Conservation (phyloP, 306 rosid species). For the Potentilla sterilis region DNA sequence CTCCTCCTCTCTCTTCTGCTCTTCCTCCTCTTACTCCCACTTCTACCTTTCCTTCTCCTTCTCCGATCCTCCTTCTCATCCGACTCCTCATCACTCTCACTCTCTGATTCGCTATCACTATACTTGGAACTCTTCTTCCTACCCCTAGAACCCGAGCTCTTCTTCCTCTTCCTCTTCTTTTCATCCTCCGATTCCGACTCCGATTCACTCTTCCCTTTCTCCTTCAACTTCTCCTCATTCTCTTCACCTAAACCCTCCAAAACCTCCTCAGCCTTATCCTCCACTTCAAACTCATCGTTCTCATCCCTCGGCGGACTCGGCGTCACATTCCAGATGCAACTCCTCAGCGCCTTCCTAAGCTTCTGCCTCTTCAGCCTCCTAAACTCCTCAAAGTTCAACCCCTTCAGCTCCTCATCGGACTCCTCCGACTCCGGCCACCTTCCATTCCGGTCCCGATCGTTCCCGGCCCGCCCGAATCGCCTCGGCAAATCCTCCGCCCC, state of each 20-base stretch:
- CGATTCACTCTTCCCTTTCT: conserved; percentile 24
- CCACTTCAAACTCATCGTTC: conserved; percentile 48
- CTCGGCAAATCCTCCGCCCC: conserved; percentile 45
- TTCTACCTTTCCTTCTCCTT: conserved; percentile 39
- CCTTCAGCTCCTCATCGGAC: conserved; percentile 82
- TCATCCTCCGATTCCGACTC: conserved; percentile 45
- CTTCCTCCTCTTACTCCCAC: conserved; percentile 19
- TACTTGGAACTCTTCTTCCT: conserved; percentile 35
- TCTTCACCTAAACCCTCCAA: conserved; percentile 26
- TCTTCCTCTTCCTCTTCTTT: conserved; percentile 33
- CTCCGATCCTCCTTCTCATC: conserved; percentile 41
- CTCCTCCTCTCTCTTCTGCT: conserved; percentile 23
- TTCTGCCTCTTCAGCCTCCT: conserved; percentile 82
- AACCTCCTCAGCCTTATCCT: conserved; percentile 50
- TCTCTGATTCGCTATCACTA: conserved; percentile 41
- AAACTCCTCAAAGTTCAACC: conserved; percentile 63
- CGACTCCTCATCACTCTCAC: conserved; percentile 41
- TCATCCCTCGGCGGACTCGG: conserved; percentile 84
- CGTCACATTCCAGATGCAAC: conserved; percentile 76
- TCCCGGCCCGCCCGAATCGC: conserved; percentile 56
- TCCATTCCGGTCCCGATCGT: conserved; percentile 45
- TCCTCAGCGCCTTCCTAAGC: conserved; percentile 63
- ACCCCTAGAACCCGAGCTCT: conserved; percentile 31
- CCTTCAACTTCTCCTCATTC: conserved; percentile 31
- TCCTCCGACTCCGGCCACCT: conserved; percentile 46